Conservation (phyloP, 2,329 filamentous ascomycete species). For the Microsporum audouinii region DNA sequence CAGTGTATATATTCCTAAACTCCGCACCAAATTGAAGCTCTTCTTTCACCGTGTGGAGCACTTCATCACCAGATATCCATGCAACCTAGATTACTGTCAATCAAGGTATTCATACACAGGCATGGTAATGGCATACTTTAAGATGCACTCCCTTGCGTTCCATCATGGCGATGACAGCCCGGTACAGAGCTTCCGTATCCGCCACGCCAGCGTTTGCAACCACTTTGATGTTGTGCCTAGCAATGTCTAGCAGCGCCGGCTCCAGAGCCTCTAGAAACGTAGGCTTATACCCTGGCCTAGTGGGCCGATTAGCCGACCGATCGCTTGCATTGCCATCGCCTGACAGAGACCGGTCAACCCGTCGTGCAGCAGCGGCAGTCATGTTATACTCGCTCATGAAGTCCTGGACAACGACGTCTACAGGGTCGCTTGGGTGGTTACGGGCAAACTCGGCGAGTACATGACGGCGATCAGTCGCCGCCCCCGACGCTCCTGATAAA, state of each 20-base stretch:
- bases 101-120: constrained; percentile 1
- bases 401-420: constrained; percentile 39
- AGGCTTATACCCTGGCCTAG: constrained; percentile 38
- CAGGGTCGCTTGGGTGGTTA: constrained; percentile 33
- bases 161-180: constrained; percentile 29
- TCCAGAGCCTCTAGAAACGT: constrained; percentile 42
- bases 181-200: constrained; percentile 32
- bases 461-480: constrained; percentile 36
- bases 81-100: constrained; percentile 26
- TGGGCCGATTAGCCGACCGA: not conserved
- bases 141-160: constrained; percentile 31
- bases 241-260: constrained; percentile 31
- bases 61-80: constrained; percentile 40
- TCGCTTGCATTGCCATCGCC: constrained; percentile 11
- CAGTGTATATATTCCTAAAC: constrained; percentile 33
- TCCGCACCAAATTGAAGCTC: constrained; percentile 24
- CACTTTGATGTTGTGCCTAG: constrained; percentile 33
- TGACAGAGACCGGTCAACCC: constrained; percentile 27
- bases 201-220: constrained; percentile 37
- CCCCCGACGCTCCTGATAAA: constrained; percentile 33
- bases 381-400: constrained; percentile 45
- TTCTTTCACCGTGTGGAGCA: constrained; percentile 25
- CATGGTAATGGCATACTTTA: constrained; percentile 19
- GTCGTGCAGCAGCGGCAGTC: constrained; percentile 32
- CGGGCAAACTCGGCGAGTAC: constrained; percentile 34